Base-by-base conservation (phyloP, 768 basidiomycete species). In the Suillus bovinus region DNA sequence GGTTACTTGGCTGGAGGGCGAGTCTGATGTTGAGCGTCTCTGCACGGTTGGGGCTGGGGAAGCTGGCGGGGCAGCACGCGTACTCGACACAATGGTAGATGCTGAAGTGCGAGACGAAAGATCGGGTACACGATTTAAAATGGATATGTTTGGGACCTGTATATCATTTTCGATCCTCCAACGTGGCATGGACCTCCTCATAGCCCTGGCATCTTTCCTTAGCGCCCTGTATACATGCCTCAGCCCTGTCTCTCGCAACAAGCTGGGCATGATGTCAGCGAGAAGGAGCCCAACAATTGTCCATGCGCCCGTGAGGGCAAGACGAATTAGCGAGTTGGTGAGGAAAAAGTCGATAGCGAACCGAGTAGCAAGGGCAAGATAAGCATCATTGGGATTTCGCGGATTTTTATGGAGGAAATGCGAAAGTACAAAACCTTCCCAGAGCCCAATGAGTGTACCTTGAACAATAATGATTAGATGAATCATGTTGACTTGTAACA, bases 351-450 rank as follows among this genome's bases (percentile, higher is more conserved):
- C 90, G 62, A 90, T 76, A 68, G 88, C 85, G 61, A 91, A 80
- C 17, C 91, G 80, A 59, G 90, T 82, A 34, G 76, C 86, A 63
- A 85, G 84, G 14, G 82, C 87, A 59, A 91, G 75, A 73, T 86
- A 90, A 11, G 89, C 89, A 72, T 91, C 90, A 60, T 79, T 78
- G 0, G 89, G 89, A 56, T 56, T 39, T 60, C 61, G 68, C 31
- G 88, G 89, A 74, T 81, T 82, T 71, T 88, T 88, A 63, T 82
- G 82, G 66, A 89, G 73, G 71, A 90, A 91, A 67, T 91, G 90
- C 38, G 85, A 83, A 57, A 90, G 79, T 36, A 90, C 84, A 29
- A 89, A 81, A 50, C 91, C 90, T 74, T 92, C 90, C 89, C 90
- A 92, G n/a, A 91, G 77, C 7, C 90, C 91, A 59, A 93, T 78